These are phyloP conservation scores for Coemansia sp. DNA, from an alignment of 192 early-diverging fungal species.

Conservation along the genomic window DNA sequence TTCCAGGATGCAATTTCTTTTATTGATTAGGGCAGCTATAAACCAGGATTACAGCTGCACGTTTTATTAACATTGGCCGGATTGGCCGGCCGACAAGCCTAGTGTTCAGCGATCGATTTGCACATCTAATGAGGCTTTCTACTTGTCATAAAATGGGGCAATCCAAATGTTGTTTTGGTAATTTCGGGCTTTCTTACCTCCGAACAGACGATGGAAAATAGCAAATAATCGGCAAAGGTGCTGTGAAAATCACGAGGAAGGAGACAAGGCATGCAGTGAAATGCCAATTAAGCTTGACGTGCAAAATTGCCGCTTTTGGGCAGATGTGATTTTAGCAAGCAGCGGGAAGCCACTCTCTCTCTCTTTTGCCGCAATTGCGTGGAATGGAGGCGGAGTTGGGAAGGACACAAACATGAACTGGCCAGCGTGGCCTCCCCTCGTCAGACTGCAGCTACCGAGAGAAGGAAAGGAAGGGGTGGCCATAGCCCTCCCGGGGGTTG, in stretches of 20 bases:
- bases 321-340: background rate
- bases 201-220: background rate
- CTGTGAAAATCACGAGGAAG: constrained; percentile 3
- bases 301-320: constrained; percentile 11
- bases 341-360: background rate
- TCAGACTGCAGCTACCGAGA: background rate
- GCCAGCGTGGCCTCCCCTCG: background rate
- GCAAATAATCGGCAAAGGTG: background rate
- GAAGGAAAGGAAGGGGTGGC: background rate
- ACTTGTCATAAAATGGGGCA: background rate
- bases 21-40: background rate
- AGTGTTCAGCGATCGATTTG: constrained; percentile 10
- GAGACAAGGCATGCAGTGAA: background rate
- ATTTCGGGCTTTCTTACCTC: constrained; percentile 1
- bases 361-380: background rate
- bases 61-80: constrained; percentile 6
- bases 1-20: background rate
- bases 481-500: background rate
- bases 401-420: background rate
- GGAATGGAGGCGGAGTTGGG: background rate
- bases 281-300: constrained; percentile 8
- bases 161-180: constrained; percentile 8
- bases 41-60: background rate
- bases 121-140: background rate
- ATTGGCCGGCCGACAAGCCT: background rate